Evolutionary conservation across 768 basidiomycete species (phyloP).

Genomic region (Rhizopogon salebrosus): DNA sequence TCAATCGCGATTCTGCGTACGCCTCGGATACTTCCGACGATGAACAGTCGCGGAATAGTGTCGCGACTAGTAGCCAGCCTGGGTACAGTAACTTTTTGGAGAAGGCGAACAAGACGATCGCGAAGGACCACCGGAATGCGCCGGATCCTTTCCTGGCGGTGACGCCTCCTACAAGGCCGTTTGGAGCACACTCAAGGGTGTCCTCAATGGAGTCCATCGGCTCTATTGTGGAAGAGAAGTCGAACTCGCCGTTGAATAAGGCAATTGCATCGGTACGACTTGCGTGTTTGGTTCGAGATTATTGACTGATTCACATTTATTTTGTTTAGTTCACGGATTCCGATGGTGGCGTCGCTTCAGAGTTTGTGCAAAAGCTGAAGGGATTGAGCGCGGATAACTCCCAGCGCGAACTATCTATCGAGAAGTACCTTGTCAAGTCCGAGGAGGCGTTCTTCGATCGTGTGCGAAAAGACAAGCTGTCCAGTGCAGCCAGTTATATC

Average conservation of each 20-base stretch:
- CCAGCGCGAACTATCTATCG: slow-evolving; percentile 87
- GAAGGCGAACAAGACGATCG: slow-evolving; percentile 79
- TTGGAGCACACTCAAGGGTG: slow-evolving; percentile 73
- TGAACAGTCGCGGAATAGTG: slow-evolving; percentile 41
- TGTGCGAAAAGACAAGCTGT: slow-evolving; percentile 83
- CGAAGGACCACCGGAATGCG: slow-evolving; percentile 67
- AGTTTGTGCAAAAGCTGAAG: slow-evolving; percentile 85
- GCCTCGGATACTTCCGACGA: slow-evolving; percentile 57
- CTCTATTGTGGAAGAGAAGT: slow-evolving; percentile 88
- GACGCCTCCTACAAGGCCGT: slow-evolving; percentile 63
- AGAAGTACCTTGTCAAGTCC: slow-evolving; percentile 84
- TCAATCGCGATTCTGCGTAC: slow-evolving; percentile 22
- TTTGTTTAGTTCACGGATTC: slow-evolving; percentile 78
- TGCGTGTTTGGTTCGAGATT: neutral
- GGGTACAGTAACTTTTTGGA: slow-evolving; percentile 79
- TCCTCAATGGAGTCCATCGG: slow-evolving; percentile 90
- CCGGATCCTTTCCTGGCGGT: slow-evolving; percentile 84
- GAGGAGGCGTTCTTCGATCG: slow-evolving; percentile 92
- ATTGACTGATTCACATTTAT: slow-evolving; percentile 4
- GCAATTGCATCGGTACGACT: slow-evolving; percentile 76
- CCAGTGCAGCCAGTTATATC: slow-evolving; percentile 72
- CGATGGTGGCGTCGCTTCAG: slow-evolving; percentile 86
- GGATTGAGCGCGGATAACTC: slow-evolving; percentile 79
- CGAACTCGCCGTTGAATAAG: slow-evolving; percentile 88
- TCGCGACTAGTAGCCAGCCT: slow-evolving; percentile 23